Evolutionary conservation across 176 grass and related monocot genomes (phyloP).

Genomic region (Canna indica): DNA sequence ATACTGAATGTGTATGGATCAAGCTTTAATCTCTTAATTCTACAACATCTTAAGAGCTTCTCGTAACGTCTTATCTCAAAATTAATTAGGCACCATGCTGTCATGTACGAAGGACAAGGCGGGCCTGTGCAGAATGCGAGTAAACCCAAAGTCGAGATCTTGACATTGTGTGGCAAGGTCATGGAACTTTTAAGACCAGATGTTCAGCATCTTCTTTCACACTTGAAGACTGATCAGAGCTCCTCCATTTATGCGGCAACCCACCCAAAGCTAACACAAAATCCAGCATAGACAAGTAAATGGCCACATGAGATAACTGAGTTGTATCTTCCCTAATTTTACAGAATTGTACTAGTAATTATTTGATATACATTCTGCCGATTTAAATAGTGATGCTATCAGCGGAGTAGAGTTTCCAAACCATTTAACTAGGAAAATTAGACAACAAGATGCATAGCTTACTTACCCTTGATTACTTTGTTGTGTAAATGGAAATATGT

Average conservation of each 20-base stretch:
- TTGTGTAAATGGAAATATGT: no score
- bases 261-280: constrained; percentile 83
- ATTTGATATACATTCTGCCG: no score
- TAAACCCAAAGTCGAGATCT: constrained; percentile 88
- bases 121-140: constrained; percentile 83
- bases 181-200: constrained; percentile 70
- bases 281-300: constrained; percentile 24
- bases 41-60: background rate
- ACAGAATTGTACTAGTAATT: background rate
- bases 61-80: background rate
- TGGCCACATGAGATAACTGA: no score
- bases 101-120: constrained; percentile 98
- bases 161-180: constrained; percentile 85
- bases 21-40: background rate
- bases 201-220: constrained; percentile 85
- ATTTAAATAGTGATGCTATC: no score
- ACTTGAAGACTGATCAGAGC: constrained; percentile 63
- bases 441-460: no score
- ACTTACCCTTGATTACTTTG: no score
- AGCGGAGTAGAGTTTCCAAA: no score
- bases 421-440: no score
- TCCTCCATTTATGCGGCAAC: constrained; percentile 90
- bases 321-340: background rate
- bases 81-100: constrained; percentile 84
- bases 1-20: background rate